Percentiles rank a stretch among this genome's conserved stretches.
Evolutionary conservation across 129 eudicot genomes (phyloP).

Genomic region (Flaveria trinervia): DNA sequence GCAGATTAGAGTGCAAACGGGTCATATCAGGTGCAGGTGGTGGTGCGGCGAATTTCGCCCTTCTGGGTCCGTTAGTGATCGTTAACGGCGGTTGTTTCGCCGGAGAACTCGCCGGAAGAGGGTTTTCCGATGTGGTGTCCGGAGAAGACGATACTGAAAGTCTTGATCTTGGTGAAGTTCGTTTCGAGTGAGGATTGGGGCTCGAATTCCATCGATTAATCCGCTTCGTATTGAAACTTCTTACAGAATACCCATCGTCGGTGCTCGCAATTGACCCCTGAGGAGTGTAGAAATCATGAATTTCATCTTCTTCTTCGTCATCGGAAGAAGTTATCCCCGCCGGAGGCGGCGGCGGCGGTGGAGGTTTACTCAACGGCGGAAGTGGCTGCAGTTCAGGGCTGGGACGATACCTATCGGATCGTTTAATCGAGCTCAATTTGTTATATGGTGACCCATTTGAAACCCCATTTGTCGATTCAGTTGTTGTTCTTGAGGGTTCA

Average conservation of each 20-base stretch:
- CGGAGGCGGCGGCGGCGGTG: constrained; percentile 48
- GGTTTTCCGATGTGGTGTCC: constrained; percentile 48
- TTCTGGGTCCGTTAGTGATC: constrained; percentile 44
- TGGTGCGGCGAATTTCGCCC: constrained; percentile 57
- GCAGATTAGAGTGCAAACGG: constrained; percentile 46
- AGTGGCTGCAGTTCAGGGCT: constrained; percentile 96
- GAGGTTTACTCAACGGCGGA: constrained; percentile 67
- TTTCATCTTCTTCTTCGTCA: constrained; percentile 58
- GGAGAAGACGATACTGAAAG: constrained; percentile 65
- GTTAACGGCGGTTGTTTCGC: constrained; percentile 25
- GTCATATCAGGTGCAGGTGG: constrained; percentile 76
- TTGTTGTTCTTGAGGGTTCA: constrained; percentile 65
- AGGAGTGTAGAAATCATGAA: constrained; percentile 83
- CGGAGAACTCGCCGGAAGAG: constrained; percentile 30
- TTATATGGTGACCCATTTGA: constrained; percentile 68
- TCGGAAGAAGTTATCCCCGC: constrained; percentile 70
- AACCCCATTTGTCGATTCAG: constrained; percentile 38
- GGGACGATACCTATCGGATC: constrained; percentile 79
- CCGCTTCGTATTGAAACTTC: constrained; percentile 34
- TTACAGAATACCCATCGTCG: constrained; percentile 65
- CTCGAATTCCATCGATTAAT: constrained; percentile 23
- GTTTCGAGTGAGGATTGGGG: constrained; percentile 59
- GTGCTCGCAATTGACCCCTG: constrained; percentile 75
- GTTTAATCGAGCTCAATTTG: constrained; percentile 57
- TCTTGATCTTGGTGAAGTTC: constrained; percentile 81